Conservation (phyloP, 495 filamentous ascomycete genomes). For the Penicillium cataractarum region DNA sequence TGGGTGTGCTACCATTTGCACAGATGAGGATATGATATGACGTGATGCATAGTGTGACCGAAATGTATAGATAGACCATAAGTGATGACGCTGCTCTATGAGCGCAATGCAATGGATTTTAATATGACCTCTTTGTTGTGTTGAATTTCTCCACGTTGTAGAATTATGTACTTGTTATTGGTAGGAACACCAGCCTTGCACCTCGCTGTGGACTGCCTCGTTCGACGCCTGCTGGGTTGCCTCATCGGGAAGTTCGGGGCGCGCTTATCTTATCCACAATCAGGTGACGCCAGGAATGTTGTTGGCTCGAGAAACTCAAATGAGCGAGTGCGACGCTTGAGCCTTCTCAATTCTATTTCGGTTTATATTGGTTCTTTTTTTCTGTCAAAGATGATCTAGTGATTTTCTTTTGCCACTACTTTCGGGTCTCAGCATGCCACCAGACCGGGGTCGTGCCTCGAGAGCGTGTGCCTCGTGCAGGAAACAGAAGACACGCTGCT, state of each 20-base stretch:
- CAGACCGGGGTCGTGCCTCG: constrained; percentile 49
- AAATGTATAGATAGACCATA: constrained; percentile 15
- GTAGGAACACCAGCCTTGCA: too few relatives aligned
- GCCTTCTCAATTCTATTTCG: not conserved
- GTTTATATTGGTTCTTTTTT: not conserved
- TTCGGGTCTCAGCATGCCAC: constrained; percentile 38
- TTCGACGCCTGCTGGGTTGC: not conserved
- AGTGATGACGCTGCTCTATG: not conserved
- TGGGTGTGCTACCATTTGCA: not conserved
- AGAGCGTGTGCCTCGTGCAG: constrained; percentile 47
- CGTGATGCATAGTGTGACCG: constrained; percentile 14
- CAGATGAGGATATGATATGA: constrained; percentile 13
- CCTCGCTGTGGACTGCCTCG: constrained; percentile 1
- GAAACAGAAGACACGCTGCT: constrained; percentile 51
- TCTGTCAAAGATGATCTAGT: not conserved
- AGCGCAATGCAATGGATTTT: not conserved
- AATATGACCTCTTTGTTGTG: not conserved
- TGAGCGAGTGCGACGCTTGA: not conserved
- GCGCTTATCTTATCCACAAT: constrained; percentile 25
- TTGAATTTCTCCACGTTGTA: not conserved
- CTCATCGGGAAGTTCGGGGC: constrained; percentile 14
- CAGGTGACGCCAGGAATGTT: constrained; percentile 21
- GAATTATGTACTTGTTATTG: not conserved
- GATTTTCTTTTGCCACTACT: not conserved
- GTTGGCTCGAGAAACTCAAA: not conserved